These are phyloP conservation scores for Xylaria flabelliformis DNA, from an alignment of 495 filamentous ascomycete genomes.

Conservation along the genomic window DNA sequence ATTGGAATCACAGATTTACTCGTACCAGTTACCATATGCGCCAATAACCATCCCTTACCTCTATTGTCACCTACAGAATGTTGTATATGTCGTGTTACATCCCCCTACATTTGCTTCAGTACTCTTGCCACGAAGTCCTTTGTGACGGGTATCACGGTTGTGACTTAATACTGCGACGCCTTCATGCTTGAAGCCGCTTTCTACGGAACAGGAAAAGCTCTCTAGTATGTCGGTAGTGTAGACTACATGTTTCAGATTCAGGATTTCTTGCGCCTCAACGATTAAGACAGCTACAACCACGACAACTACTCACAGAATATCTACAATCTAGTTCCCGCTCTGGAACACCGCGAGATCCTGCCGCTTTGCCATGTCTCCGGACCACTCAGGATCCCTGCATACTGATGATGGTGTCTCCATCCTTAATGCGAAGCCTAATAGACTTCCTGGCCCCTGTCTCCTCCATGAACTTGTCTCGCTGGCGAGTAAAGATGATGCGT, in stretches of 20 bases:
- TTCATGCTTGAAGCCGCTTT: background rate
- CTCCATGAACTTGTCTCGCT: conserved; percentile 67
- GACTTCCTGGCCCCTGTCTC: conserved; percentile 64
- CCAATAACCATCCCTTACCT: background rate
- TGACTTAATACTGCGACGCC: background rate
- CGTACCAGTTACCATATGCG: background rate
- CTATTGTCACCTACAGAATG: background rate
- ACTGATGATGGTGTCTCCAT: conserved; percentile 57
- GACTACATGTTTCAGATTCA: background rate
- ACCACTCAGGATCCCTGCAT: conserved; percentile 19
- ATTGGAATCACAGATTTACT: background rate
- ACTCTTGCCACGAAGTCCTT: background rate
- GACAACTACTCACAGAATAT: background rate
- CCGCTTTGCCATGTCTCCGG: conserved; percentile 1
- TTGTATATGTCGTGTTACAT: background rate
- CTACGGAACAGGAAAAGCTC: background rate
- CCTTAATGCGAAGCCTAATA: conserved; percentile 62
- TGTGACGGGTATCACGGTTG: background rate
- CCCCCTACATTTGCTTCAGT: background rate
- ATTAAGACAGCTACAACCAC: background rate
- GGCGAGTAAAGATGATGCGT: conserved; percentile 21
- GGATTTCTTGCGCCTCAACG: background rate
- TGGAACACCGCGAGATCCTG: background rate
- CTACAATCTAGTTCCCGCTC: background rate
- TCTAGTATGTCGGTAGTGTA: background rate